phyloP scores from a whole-genome alignment of 2,329 filamentous ascomycete species.

The Coleophoma crateriformis region DNA sequence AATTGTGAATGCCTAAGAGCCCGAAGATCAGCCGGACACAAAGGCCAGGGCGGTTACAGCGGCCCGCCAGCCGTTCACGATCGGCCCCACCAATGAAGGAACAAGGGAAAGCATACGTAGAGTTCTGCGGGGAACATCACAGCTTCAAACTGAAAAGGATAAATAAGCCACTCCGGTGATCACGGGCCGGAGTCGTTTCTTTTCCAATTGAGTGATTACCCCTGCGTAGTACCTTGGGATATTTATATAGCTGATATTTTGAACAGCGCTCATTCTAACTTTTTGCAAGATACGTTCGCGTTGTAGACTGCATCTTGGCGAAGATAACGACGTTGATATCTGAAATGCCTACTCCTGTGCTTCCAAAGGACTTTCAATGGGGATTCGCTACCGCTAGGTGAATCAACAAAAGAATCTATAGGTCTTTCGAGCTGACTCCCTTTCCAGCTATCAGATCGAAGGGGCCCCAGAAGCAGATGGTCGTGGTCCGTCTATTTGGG shows the following conservation, averaged over 20 bases:
- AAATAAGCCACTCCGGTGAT: not conserved
- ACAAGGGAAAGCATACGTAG: not conserved
- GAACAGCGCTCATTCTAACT: not conserved
- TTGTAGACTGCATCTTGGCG: constrained; percentile 4
- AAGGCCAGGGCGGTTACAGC: not conserved
- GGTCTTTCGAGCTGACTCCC: not conserved
- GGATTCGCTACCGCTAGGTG: constrained; percentile 75
- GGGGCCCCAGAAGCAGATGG: constrained; percentile 70
- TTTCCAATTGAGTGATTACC: not conserved
- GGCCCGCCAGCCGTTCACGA: not conserved
- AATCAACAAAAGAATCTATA: constrained; percentile 21
- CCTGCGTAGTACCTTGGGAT: too few relatives aligned
- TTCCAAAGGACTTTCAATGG: constrained; percentile 70
- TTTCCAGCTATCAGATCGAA: constrained; percentile 77
- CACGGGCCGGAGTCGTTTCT: not conserved
- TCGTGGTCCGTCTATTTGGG: constrained; percentile 81
- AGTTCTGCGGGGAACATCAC: not conserved
- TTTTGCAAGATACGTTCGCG: not conserved
- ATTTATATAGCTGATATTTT: not conserved
- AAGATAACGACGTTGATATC: not conserved
- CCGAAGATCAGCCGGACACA: too few relatives aligned
- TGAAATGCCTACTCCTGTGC: constrained; percentile 39
- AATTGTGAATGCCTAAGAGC: too few relatives aligned
- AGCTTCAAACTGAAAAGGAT: not conserved
- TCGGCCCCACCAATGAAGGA: not conserved